These are phyloP conservation scores for Spergularia bocconei DNA, from an alignment of 148 eudicot species.

Conservation along the genomic window DNA sequence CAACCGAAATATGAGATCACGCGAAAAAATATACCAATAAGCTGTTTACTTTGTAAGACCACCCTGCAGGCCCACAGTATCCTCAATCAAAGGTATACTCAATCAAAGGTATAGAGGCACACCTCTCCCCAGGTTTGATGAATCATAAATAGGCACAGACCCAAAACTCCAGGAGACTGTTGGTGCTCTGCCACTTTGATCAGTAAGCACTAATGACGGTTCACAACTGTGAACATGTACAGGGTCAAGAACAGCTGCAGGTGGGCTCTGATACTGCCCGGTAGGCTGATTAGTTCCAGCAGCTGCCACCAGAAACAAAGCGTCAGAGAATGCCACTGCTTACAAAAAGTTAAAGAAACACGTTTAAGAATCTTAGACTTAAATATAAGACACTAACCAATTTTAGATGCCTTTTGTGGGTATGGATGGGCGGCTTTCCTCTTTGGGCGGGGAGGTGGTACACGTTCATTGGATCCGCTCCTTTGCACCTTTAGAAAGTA, in stretches of 20 bases:
- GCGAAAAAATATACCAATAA: too few species aligned
- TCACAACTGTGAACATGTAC: slow-evolving; percentile 30
- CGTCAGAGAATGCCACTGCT: slow-evolving; percentile 16
- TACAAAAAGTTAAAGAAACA: neutral
- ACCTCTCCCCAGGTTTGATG: slow-evolving; percentile 34
- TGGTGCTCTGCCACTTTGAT: slow-evolving; percentile 23
- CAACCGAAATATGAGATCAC: neutral
- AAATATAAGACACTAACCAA: slow-evolving; percentile 26
- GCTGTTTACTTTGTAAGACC: neutral
- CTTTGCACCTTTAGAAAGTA: slow-evolving; percentile 46
- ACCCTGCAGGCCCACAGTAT: neutral
- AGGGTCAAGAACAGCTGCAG: slow-evolving; percentile 33
- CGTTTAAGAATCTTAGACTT: too few species aligned
- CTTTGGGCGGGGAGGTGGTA: slow-evolving; percentile 69
- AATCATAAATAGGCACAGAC: slow-evolving; percentile 28
- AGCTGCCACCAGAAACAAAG: slow-evolving; percentile 25
- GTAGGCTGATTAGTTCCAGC: slow-evolving; percentile 23
- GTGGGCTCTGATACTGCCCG: slow-evolving; percentile 28
- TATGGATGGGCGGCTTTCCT: slow-evolving; percentile 69
- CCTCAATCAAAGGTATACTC: neutral
- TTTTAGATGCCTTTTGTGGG: slow-evolving; percentile 63
- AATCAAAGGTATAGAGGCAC: neutral
- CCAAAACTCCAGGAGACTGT: slow-evolving; percentile 33
- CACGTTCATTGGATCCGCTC: slow-evolving; percentile 54
- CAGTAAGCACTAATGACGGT: slow-evolving; percentile 30